Percentiles rank a stretch among this genome's conserved stretches.
Evolutionary conservation across 495 filamentous ascomycete genomes (phyloP).

Genomic region (Articulospora tetracladia): DNA sequence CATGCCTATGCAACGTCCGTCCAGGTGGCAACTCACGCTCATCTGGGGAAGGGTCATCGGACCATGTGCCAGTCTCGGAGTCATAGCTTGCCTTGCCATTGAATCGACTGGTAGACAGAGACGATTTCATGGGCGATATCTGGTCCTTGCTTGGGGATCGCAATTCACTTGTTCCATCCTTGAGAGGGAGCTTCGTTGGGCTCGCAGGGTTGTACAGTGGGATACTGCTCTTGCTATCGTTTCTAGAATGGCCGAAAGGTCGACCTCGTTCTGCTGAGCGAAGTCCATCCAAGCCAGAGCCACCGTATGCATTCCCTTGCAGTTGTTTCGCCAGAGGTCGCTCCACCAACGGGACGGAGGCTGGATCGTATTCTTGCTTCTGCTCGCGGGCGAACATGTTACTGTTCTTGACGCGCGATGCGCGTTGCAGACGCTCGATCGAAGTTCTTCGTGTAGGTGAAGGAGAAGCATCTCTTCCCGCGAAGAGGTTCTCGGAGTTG

Average conservation of each 20-base stretch:
- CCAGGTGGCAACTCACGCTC: slow-evolving; percentile 52
- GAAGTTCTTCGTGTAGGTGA: slow-evolving; percentile 76
- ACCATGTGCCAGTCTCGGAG: slow-evolving; percentile 65
- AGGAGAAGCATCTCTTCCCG: slow-evolving; percentile 53
- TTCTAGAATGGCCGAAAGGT: slow-evolving; percentile 35
- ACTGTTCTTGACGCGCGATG: slow-evolving; percentile 94
- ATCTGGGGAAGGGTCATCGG: slow-evolving; percentile 54
- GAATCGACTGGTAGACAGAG: slow-evolving; percentile 67
- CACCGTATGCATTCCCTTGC: slow-evolving; percentile 59
- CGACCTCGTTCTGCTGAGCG: slow-evolving; percentile 36
- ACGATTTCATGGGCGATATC: slow-evolving; percentile 80
- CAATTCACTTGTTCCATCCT: slow-evolving; percentile 28
- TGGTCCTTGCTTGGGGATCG: slow-evolving; percentile 70
- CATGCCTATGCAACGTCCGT: slow-evolving; percentile 66
- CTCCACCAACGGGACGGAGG: slow-evolving; percentile 68
- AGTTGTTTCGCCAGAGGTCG: slow-evolving; percentile 70
- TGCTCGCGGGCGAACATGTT: slow-evolving; percentile 88
- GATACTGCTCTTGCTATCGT: slow-evolving; percentile 46
- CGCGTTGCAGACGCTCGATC: slow-evolving; percentile 88
- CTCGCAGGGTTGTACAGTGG: slow-evolving; percentile 30
- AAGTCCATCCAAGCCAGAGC: slow-evolving; percentile 41
- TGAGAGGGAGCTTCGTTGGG: slow-evolving; percentile 18
- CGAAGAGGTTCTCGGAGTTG: slow-evolving; percentile 67
- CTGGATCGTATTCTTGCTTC: slow-evolving; percentile 85
- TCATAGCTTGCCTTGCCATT: slow-evolving; percentile 64